Evolutionary conservation across 2,329 filamentous ascomycete species (phyloP).

Genomic region (Arthrobotrys musiformis): DNA sequence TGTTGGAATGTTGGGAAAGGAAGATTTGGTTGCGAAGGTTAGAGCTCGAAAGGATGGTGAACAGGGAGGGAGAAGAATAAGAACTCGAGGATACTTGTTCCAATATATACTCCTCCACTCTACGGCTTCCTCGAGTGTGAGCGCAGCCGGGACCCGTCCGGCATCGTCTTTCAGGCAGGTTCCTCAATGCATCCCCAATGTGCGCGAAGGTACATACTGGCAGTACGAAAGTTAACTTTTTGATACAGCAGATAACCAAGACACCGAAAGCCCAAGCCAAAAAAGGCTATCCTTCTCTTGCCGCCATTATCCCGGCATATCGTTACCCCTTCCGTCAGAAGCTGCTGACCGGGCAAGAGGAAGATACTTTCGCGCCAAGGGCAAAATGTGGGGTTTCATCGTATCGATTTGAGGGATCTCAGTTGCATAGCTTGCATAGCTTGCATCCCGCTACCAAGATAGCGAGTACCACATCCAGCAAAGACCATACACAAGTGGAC

Average conservation of each 20-base stretch:
- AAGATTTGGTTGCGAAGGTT: slow-evolving; percentile 9
- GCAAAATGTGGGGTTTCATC: slow-evolving; percentile 45
- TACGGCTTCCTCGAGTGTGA: background rate
- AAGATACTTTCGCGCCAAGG: slow-evolving; percentile 52
- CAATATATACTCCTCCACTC: slow-evolving; percentile 32
- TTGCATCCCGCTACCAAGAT: background rate
- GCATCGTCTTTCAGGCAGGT: background rate
- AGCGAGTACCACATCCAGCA: background rate
- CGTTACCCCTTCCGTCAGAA: slow-evolving; percentile 44
- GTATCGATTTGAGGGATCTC: slow-evolving; percentile 16
- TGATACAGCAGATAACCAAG: slow-evolving; percentile 16
- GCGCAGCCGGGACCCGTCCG: slow-evolving; percentile 14
- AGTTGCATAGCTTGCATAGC: slow-evolving; percentile 5
- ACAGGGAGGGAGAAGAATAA: background rate
- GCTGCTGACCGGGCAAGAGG: slow-evolving; percentile 40
- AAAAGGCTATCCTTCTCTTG: slow-evolving; percentile 45
- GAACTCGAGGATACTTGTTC: background rate
- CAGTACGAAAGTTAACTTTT: background rate
- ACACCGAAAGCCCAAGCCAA: no score
- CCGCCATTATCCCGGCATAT: slow-evolving; percentile 52
- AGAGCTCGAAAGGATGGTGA: slow-evolving; percentile 3
- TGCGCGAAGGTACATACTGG: background rate
- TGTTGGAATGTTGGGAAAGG: background rate
- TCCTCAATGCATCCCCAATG: slow-evolving; percentile 8
- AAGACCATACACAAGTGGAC: slow-evolving; percentile 10